Evolutionary conservation across 2,329 filamentous ascomycete genomes (phyloP), one percentile per base, ranked within the genome.

Genomic region (Elsinoe perseae): DNA sequence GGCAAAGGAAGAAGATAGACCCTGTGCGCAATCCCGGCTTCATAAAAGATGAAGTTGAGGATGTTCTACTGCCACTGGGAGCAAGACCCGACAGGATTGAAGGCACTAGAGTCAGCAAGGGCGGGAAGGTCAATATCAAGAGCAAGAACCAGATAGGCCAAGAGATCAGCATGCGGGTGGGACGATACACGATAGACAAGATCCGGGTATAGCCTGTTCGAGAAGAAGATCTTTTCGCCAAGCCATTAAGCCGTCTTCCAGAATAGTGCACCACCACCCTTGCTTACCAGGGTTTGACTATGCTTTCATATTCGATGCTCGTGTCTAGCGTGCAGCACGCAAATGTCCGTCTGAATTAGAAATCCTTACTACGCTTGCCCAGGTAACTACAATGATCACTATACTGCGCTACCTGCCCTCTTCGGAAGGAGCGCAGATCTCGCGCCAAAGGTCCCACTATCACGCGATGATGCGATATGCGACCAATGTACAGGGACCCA

Each of bases 131-230:
- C 38, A 77, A 84, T 60, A 75, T 80, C 68, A 81, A 88, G 63
- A 89, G 78, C 63, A 77, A 75, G 63, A 78, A 89, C 69, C 86
- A 95, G 73, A 83, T 85, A 58, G 88, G 87, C 16, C 82, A 87
- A 70, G 72, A 95, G 69, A 82, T 86, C 66, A 89, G 86, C 67
- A 86, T 87, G 73, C 85, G 84, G 68, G 85, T 91, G 60, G 87
- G 86, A 56, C 82, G 85, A 62, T 95, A 96, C 73, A 89, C 87
- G 46, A 79, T 92, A 62, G 89, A 95, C 73, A 82, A 83, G 71
- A 83, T 95, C 63, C 61, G 63, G 28, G 58, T 64, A 10, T 64
- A 56, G 40, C 40, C n/a, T 36, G 12, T 9, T 43, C 40, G 40
- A 44, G 40, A 36, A 14, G 43, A 16, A 7, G 5, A 30, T n/a